Evolutionary conservation across 345 rosid species (phyloP).

Genomic region (Hypericum androsaemum): DNA sequence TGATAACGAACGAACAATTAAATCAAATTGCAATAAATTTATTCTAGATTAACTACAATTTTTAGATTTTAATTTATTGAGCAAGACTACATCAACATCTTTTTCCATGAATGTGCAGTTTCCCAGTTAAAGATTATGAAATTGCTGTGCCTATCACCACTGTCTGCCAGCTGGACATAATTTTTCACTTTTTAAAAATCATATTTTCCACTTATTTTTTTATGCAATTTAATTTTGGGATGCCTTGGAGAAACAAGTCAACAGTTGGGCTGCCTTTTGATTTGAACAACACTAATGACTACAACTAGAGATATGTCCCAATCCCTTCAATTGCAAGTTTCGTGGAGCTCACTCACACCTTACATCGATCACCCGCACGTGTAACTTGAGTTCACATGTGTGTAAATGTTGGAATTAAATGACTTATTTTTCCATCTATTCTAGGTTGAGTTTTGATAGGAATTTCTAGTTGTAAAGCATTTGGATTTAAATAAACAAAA

Average conservation of each 20-base stretch:
- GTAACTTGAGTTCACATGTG: too few species aligned
- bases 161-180: constrained; percentile 15
- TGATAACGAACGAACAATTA: too few species aligned
- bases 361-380: background rate
- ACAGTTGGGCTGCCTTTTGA: constrained; percentile 9
- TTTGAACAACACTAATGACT: constrained; percentile 2
- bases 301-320: background rate
- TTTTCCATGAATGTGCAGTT: constrained; percentile 7
- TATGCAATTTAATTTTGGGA: constrained; percentile 5
- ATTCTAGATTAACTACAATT: too few species aligned
- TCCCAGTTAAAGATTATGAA: constrained; percentile 5
- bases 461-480: too few species aligned
- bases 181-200: constrained; percentile 20
- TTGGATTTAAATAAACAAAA: too few species aligned
- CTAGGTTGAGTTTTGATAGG: too few species aligned
- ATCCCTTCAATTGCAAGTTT: constrained; percentile 26
- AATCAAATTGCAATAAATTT: too few species aligned
- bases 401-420: too few species aligned
- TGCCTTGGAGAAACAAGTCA: constrained; percentile 14
- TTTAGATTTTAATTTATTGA: too few species aligned
- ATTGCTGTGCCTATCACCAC: constrained; percentile 20
- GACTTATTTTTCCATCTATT: too few species aligned
- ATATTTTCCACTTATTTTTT: constrained; percentile 5
- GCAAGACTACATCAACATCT: too few species aligned
- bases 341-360: background rate